Evolutionary conservation across 2,329 filamentous ascomycete species (phyloP).

Genomic region (Exophiala mesophila): DNA sequence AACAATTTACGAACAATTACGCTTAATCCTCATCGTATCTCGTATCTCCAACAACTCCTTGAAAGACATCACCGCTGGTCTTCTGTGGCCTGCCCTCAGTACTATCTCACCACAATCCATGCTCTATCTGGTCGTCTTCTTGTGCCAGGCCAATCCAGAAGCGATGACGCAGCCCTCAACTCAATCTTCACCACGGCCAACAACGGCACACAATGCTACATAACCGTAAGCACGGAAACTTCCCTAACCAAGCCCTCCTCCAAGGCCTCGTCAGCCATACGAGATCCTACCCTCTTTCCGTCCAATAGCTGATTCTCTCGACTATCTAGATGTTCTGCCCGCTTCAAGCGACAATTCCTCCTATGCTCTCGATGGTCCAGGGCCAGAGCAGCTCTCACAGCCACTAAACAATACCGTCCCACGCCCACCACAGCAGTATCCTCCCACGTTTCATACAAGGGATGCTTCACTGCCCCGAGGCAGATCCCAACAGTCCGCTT

Average conservation of each 20-base stretch:
- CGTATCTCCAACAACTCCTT: too few relatives aligned
- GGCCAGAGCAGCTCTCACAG: constrained; percentile 20
- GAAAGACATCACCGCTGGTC: too few relatives aligned
- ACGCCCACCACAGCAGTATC: constrained; percentile 31
- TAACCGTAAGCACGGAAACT: constrained; percentile 24
- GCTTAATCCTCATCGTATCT: too few relatives aligned
- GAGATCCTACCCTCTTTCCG: too few relatives aligned
- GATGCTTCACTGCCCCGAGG: constrained; percentile 42
- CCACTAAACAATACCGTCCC: constrained; percentile 5
- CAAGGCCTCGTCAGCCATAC: too few relatives aligned
- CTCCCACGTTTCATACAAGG: constrained; percentile 38
- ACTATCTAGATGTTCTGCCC: constrained; percentile 16
- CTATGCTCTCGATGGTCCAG: constrained; percentile 20
- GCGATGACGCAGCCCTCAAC: constrained; percentile 19
- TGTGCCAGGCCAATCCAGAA: constrained; percentile 6
- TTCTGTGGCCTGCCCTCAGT: too few relatives aligned
- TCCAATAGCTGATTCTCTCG: neutral
- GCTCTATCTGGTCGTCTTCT: too few relatives aligned
- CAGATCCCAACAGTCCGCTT: constrained; percentile 26
- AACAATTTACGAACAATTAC: too few relatives aligned
- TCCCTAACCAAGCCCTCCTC: neutral
- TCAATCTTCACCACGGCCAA: constrained; percentile 13
- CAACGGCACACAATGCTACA: constrained; percentile 25
- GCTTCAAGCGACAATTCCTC: constrained; percentile 14
- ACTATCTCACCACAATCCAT: too few relatives aligned